Base-by-base conservation (phyloP, 139 green algal species). In the Deuterostichococcus epilithicus region DNA sequence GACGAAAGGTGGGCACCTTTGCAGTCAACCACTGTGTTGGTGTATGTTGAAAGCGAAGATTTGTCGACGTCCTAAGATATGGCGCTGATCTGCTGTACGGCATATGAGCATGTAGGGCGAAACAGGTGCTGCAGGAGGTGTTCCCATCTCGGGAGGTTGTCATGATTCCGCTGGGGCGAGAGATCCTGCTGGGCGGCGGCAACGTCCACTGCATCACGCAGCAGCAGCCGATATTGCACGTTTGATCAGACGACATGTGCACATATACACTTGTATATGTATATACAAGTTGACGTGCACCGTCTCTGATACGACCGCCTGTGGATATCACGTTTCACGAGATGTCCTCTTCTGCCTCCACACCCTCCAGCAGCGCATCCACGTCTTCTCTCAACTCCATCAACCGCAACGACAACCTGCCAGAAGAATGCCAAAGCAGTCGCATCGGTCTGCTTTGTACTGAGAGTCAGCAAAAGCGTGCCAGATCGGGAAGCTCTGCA, bases 181-280 rank as follows among this genome's bases (percentile, higher is more conserved):
- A 87, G 34, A 80, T 91, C 36, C 30, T 88, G 39, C 73, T 90
- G 20, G 86, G 86, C 0, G 86, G 86, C 20, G 86, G 86, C 37
- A 88, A 90, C 37, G 85, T 91, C 35, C 86, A 91, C 70, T 91
- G 86, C 73, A 87, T 91, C 75, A 91, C 86, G 0, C 73, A 83
- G 79, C 85, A 90, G 78, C 65, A 85, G 65, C 77, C 84, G 52
- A n/a, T n/a, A n/a, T n/a, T n/a, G n/a, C n/a, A n/a, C n/a, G n/a
- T n/a, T n/a, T n/a, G n/a, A n/a, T n/a, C n/a, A n/a, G n/a, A n/a
- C n/a, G n/a, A n/a, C n/a, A n/a, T n/a, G n/a, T n/a, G n/a, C n/a
- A n/a, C n/a, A n/a, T n/a, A n/a, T n/a, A n/a, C n/a, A n/a, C n/a
- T n/a, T n/a, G n/a, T n/a, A n/a, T n/a, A n/a, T n/a, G n/a, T n/a